Percentiles rank a stretch among this genome's conserved stretches.
Conservation (phyloP, 75 land plant genomes). For the Pinus albicaulis region DNA sequence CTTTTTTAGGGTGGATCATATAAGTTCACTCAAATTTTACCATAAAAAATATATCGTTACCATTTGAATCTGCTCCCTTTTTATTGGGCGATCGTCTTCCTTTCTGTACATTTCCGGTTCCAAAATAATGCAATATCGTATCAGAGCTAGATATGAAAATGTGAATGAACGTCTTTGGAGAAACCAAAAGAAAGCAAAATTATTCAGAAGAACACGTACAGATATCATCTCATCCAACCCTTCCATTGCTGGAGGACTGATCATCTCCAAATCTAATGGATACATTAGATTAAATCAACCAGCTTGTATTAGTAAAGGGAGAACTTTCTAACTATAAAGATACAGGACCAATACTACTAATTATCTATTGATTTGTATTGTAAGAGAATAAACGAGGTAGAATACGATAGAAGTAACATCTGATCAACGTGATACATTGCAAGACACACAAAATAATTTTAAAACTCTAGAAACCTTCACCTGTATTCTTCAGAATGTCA, state of each 20-base stretch:
- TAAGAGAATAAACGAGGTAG: not conserved
- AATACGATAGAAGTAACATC: not conserved
- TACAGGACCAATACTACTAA: not conserved
- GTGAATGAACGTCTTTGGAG: not conserved
- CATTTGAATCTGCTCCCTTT: conserved; percentile 10
- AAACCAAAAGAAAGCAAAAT: not conserved
- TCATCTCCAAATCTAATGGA: conserved; percentile 51
- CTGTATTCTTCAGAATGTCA: conserved; percentile 43
- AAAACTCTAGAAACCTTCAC: conserved; percentile 19
- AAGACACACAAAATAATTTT: not conserved
- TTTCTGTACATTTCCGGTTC: not conserved
- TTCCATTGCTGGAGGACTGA: conserved; percentile 81
- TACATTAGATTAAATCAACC: conserved; percentile 1
- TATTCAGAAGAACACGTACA: conserved; percentile 42
- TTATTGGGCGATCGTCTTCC: not conserved
- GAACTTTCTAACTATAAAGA: not conserved
- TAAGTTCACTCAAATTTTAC: not conserved
- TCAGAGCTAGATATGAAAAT: not conserved
- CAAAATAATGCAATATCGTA: not conserved
- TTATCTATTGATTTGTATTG: not conserved
- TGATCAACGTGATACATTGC: not conserved
- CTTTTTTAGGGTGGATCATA: not conserved
- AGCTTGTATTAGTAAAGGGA: not conserved
- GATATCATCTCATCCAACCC: conserved; percentile 69
- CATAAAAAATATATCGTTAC: not conserved